These are phyloP conservation scores for Apiotrichum akiyoshidainum DNA, from an alignment of 1,284 basidiomycete species.

Conservation along the genomic window DNA sequence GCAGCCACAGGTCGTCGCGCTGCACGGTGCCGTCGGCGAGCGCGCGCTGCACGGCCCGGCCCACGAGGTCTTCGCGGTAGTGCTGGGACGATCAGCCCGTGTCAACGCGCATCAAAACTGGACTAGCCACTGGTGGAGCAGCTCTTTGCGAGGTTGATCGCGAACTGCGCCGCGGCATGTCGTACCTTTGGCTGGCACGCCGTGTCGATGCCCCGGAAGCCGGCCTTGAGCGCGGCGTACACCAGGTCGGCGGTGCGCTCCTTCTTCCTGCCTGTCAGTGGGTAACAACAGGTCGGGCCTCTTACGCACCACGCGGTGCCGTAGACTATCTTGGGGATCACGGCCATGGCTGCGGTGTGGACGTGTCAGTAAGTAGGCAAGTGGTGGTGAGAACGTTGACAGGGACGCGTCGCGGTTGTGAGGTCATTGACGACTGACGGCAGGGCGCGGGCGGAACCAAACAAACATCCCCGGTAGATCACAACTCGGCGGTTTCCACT, in stretches of 20 bases:
- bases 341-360: neutral
- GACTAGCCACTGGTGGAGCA: too few species aligned
- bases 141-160: neutral
- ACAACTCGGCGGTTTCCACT: too few species aligned
- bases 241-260: conserved; percentile 66
- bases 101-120: too few species aligned
- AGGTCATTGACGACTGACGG: neutral
- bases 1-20: conserved; percentile 65
- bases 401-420: neutral
- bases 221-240: conserved; percentile 64
- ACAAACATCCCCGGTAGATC: conserved; percentile 1
- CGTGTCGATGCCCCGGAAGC: conserved; percentile 76
- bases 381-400: neutral
- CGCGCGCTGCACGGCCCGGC: conserved; percentile 62
- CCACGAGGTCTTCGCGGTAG: conserved; percentile 67
- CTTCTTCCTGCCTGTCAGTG: conserved; percentile 60
- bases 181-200: conserved; percentile 65
- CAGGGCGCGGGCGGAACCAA: neutral
- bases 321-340: conserved; percentile 59
- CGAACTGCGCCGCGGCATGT: conserved; percentile 25
- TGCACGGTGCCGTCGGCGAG: conserved; percentile 57
- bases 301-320: conserved; percentile 64
- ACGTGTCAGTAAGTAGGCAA: too few species aligned
- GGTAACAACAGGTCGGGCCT: neutral
- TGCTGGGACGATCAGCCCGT: conserved; percentile 1